Base-by-base conservation (phyloP, 768 basidiomycete genomes). In the Hericium rajendrae region DNA sequence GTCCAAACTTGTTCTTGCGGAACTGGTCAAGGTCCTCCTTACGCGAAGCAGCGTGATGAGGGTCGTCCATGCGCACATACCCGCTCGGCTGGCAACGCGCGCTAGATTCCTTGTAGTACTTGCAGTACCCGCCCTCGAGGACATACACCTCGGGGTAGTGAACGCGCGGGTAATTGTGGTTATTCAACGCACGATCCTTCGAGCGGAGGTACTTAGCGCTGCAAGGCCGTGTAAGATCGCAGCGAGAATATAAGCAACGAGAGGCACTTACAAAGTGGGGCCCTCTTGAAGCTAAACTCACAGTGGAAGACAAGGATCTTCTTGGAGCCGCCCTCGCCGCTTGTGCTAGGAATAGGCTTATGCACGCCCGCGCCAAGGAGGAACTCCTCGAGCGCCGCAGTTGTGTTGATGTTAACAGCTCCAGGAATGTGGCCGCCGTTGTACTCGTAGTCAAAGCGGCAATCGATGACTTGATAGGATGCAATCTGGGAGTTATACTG, bases 81-180 rank as follows among this genome's bases (percentile, higher is more conserved):
- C 79, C 86, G 16, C 73, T 74, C 0, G 92, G 94, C 50, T 87
- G 76, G 73, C 95, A 98, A 48, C 85, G 86, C 32, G 72, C 68
- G 2, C 82, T 73, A 53, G 81, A 86, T 22, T 75, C 72, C 63
- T 84, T 82, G 74, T 79, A 97, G 74, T 93, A 98, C 46, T 83
- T 80, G 63, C 85, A 91, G 71, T 97, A 99, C 12, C 97, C 97
- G 39, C 97, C 97, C 72, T 97, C 91, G 8, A 99, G 82, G 64
- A 99, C 82, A 73, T 98, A 99, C 16, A 98, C 82, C 72, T 99
- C 97, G 0, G 97, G 97, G 67, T 91, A 99, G 71, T 91, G 88
- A 43, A 97, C 85, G 67, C 81, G 88, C 4, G 97, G 97, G 69
- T 99, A 99, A 18, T 83, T 71, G 58, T 89, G 86, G 60, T 88